A percentile compares a stretch with the other conserved stretches of the same genome.
Conservation (phyloP, 805 yeast genomes). For the Lipomyces orientalis region DNA sequence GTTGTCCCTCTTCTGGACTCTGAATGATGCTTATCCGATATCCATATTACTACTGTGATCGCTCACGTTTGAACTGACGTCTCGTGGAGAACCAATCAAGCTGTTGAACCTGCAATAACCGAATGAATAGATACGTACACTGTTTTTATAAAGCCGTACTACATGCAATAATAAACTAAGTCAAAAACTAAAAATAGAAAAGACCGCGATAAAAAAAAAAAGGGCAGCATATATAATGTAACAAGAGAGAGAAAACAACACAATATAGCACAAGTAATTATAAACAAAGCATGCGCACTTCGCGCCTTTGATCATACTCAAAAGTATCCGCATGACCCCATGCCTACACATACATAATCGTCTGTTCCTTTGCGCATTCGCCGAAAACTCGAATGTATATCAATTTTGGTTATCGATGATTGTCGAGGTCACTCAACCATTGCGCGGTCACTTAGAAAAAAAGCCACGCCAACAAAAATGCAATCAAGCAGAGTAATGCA, state of each 20-base stretch:
- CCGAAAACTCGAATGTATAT: not conserved
- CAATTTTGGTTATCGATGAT: not conserved
- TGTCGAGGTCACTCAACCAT: not conserved
- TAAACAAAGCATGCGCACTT: not conserved
- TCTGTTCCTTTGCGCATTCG: not conserved
- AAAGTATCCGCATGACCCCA: not conserved
- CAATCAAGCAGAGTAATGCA: conserved; percentile 59
- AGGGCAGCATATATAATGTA: not conserved
- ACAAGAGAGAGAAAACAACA: not conserved
- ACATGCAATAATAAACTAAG: conserved; percentile 1
- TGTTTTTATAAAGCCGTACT: not conserved
- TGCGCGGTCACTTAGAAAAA: conserved; percentile 54
- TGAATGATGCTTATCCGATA: not conserved
- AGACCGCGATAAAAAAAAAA: not conserved
- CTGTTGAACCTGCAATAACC: not conserved
- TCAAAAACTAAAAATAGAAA: not conserved
- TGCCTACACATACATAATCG: not conserved
- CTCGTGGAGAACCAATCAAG: not conserved
- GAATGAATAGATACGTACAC: not conserved
- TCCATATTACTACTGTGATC: not conserved
- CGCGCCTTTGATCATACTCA: not conserved
- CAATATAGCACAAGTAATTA: not conserved
- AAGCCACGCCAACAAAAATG: conserved; percentile 71
- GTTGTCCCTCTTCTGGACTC: not conserved
- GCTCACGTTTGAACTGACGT: not conserved